Base-by-base conservation (phyloP, 371 early-diverging fungal species). In the Mucor plumbeus region DNA sequence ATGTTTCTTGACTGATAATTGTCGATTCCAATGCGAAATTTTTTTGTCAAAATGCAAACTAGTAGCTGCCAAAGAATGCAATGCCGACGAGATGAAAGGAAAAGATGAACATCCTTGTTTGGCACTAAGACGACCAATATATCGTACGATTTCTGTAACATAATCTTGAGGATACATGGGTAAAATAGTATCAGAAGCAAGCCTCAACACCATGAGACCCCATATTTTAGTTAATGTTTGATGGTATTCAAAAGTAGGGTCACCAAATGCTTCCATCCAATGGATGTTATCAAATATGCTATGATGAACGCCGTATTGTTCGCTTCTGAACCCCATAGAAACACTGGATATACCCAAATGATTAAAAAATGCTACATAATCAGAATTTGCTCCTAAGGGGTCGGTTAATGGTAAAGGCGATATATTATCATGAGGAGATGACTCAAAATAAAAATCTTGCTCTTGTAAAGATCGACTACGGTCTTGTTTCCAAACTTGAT, bases 191-290 rank as follows among this genome's bases (percentile, higher is more conserved):
- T 75, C 73, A 11, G 69, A 66, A 0, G 78, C 64, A 0, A 83
- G 64, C 7, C 75, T 76, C 4, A 81, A 58, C 0, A 68, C 67
- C 9, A 81, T 15, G 5, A 79, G 33, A 13, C 80, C 75, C 73
- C 77, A 77, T 8, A 83, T 71, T 34, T 66, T 78, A n/a, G 77
- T 74, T 53, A 85, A 65, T 5, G 87, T 76, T 59, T 72, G 74
- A 71, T 91, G 89, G 54, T 88, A 88, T 41, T 80, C 65, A 68
- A 83, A 87, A 1, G 70, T 69, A 2, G 90, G 87, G 62, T 91
- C 89, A 21, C 85, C 81, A 67, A 79, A 85, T 54, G 81, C 74
- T 17, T 75, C 71, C 85, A 91, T 86, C 79, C 88, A 85, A 58
- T 47, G 13, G 4, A 43, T 38, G 9, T 14, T 76, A 69, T 88